Conservation (phyloP, 2,329 filamentous ascomycete genomes). For the Cladorrhinum sp. region DNA sequence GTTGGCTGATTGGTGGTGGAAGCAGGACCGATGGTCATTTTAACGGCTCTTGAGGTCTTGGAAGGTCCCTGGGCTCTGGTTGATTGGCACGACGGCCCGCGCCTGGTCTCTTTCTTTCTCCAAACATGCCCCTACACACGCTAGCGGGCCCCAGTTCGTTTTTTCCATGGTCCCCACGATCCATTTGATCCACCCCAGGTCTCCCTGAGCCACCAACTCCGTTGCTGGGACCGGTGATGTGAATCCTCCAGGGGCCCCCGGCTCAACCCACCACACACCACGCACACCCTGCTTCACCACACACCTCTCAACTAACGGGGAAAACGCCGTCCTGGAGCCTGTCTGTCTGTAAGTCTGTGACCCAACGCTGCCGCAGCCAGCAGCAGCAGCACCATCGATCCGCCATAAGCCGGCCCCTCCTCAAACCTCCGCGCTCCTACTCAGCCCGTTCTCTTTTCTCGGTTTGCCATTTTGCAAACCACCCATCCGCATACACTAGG, state of each 20-base stretch:
- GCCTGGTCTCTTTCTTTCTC: constrained; percentile 13
- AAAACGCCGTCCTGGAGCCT: constrained; percentile 5
- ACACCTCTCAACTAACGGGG: background rate
- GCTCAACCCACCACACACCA: constrained; percentile 8
- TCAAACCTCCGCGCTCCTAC: constrained; percentile 1
- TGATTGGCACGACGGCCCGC: constrained; percentile 20
- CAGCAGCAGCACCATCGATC: constrained; percentile 17
- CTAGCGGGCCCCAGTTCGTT: background rate
- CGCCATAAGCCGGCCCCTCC: constrained; percentile 23
- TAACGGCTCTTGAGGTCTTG: background rate
- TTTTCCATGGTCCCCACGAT: constrained; percentile 6
- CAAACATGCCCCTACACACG: constrained; percentile 9
- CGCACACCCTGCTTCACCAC: background rate
- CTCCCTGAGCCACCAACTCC: constrained; percentile 16
- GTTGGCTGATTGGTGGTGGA: background rate
- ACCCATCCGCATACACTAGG: background rate
- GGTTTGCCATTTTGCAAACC: constrained; percentile 1
- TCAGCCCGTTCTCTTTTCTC: constrained; percentile 4
- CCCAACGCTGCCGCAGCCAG: constrained; percentile 24
- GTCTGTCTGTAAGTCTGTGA: constrained; percentile 22
- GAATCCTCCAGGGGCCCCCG: constrained; percentile 12
- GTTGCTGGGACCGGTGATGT: constrained; percentile 10
- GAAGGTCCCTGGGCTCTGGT: constrained; percentile 8
- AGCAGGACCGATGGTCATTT: constrained; percentile 6
- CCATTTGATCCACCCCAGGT: constrained; percentile 16